phyloP scores from a whole-genome alignment of 371 early-diverging fungal genomes.

The Rhizopus arrhizus region DNA sequence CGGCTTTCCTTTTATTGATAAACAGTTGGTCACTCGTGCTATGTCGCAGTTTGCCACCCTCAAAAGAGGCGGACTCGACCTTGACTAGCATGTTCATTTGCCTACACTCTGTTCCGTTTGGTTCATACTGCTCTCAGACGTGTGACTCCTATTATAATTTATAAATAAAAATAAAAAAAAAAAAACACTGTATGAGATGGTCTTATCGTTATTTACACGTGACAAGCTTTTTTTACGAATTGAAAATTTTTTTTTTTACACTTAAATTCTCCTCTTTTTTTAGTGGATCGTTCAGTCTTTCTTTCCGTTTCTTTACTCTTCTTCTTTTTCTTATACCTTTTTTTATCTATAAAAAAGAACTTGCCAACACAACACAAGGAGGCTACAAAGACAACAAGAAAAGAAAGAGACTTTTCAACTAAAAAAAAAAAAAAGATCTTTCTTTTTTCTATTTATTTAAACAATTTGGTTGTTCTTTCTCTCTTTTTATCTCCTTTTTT shows the following conservation, averaged over 20 bases:
- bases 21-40: too few relatives aligned
- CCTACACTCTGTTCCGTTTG: too few relatives aligned
- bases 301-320: not conserved
- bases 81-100: too few relatives aligned
- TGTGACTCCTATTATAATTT: too few relatives aligned
- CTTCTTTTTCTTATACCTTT: conserved; percentile 3
- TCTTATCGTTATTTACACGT: conserved; percentile 6
- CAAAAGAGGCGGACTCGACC: too few relatives aligned
- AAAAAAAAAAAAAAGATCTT: conserved; percentile 13
- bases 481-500: conserved; percentile 9
- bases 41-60: too few relatives aligned
- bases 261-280: conserved; percentile 8
- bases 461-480: not conserved
- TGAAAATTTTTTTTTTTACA: conserved; percentile 11
- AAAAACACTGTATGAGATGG: too few relatives aligned
- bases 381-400: not conserved
- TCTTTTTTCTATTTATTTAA: conserved; percentile 13
- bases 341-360: conserved; percentile 2
- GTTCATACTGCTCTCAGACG: too few relatives aligned
- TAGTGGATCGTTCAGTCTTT: not conserved
- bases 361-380: not conserved
- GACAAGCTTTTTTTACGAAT: not conserved
- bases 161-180: too few relatives aligned
- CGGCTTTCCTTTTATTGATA: too few relatives aligned
- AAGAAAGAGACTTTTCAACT: conserved; percentile 4